These are phyloP conservation scores for Hymenoscyphus infarciens DNA, from an alignment of 2,329 filamentous ascomycete species.

Conservation along the genomic window DNA sequence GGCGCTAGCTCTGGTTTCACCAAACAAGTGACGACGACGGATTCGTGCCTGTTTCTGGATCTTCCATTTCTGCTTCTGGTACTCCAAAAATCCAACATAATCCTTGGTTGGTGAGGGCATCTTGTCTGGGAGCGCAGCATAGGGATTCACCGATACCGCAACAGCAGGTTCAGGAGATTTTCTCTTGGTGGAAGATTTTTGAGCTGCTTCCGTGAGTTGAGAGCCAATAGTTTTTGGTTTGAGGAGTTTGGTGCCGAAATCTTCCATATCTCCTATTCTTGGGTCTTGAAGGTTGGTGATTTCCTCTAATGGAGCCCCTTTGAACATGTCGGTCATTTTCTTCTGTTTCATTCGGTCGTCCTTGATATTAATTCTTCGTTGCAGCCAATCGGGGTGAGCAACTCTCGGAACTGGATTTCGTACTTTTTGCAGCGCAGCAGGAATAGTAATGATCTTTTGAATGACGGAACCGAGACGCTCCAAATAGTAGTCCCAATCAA, in stretches of 20 bases:
- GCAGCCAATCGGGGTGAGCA: constrained; percentile 93
- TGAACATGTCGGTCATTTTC: constrained; percentile 94
- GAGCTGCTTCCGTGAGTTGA: constrained; percentile 43
- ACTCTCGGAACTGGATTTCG: constrained; percentile 92
- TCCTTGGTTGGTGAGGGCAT: constrained; percentile 86
- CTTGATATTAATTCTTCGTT: constrained; percentile 87
- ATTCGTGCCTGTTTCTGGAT: constrained; percentile 88
- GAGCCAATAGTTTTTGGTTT: constrained; percentile 59
- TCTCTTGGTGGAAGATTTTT: constrained; percentile 61
- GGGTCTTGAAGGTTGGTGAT: constrained; percentile 61
- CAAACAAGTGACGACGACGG: constrained; percentile 85
- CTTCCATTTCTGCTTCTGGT: constrained; percentile 99
- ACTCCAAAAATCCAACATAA: constrained; percentile 82
- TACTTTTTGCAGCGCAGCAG: constrained; percentile 91
- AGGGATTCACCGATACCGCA: constrained; percentile 68
- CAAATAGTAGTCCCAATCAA: constrained; percentile 97
- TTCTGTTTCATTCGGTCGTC: constrained; percentile 98
- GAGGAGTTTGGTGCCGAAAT: constrained; percentile 67
- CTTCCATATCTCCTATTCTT: constrained; percentile 69
- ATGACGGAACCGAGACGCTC: constrained; percentile 96
- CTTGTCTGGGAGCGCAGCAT: constrained; percentile 72
- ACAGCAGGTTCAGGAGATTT: constrained; percentile 66
- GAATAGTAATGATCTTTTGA: constrained; percentile 98
- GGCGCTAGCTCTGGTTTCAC: constrained; percentile 69
- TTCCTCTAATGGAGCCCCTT: constrained; percentile 67